Conservation (phyloP, 768 basidiomycete species). For the Amanita thiersii region DNA sequence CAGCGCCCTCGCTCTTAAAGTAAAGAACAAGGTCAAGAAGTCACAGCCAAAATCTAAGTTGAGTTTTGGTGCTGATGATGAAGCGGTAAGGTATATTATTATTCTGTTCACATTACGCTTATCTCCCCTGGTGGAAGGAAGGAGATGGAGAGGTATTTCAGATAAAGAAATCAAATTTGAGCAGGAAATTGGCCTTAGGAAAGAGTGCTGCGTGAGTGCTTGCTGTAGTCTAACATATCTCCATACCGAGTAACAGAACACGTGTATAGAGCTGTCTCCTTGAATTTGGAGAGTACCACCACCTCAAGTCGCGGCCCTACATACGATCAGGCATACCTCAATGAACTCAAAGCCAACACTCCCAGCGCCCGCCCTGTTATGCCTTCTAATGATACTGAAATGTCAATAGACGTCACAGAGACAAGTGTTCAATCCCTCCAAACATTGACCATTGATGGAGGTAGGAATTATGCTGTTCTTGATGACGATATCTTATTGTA, state of each 20-base stretch:
- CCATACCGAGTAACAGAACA: constrained; percentile 6
- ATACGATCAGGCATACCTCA: constrained; percentile 68
- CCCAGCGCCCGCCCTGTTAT: constrained; percentile 38
- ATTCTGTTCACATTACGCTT: constrained; percentile 20
- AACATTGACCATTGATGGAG: constrained; percentile 21
- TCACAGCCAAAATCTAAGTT: constrained; percentile 57
- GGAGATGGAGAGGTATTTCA: constrained; percentile 60
- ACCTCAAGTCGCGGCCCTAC: constrained; percentile 45
- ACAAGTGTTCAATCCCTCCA: constrained; percentile 22
- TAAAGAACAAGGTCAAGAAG: constrained; percentile 68
- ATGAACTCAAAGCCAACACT: constrained; percentile 74
- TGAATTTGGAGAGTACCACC: constrained; percentile 46
- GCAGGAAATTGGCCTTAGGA: constrained; percentile 53
- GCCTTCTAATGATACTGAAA: constrained; percentile 25
- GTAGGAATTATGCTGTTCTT: constrained; percentile 12
- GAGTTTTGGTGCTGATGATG: constrained; percentile 66
- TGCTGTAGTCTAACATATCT: constrained; percentile 1
- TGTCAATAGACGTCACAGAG: constrained; percentile 31
- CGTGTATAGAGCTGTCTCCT: constrained; percentile 20
- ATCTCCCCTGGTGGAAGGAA: constrained; percentile 27
- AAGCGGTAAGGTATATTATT: constrained; percentile 43
- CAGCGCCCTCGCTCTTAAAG: constrained; percentile 50
- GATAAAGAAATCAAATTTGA: constrained; percentile 75
- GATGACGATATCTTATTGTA: background rate
- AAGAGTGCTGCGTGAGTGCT: constrained; percentile 42